Percentiles rank a stretch among this genome's conserved stretches.
Evolutionary conservation across 2,329 filamentous ascomycete genomes (phyloP).

Genomic region (Colletotrichum plurivorum): DNA sequence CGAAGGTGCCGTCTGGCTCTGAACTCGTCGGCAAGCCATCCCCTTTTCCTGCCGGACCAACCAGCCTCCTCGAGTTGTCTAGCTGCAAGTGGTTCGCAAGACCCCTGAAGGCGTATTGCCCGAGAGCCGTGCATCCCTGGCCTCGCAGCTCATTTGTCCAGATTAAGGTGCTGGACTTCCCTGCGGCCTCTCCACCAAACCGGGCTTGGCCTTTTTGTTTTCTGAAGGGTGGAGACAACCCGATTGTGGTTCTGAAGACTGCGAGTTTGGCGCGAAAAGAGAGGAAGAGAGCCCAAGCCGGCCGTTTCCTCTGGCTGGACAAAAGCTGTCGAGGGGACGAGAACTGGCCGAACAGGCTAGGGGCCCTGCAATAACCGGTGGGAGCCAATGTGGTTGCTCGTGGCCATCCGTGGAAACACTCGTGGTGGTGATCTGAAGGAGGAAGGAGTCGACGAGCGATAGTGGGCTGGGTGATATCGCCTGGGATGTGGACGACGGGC

Average conservation of each 20-base stretch:
- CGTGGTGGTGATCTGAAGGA: not conserved
- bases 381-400: not conserved
- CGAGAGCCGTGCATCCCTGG: conserved; percentile 30
- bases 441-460: not conserved
- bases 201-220: conserved; percentile 29
- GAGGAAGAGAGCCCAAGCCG: no score
- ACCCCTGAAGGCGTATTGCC: conserved; percentile 37
- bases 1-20: conserved; percentile 20
- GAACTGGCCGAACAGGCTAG: not conserved
- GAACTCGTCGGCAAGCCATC: conserved; percentile 12
- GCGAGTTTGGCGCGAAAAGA: not conserved
- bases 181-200: conserved; percentile 32
- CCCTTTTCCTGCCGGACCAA: conserved; percentile 24
- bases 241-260: not conserved
- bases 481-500: not conserved
- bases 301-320: not conserved
- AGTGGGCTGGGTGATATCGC: conserved; percentile 4
- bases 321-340: not conserved
- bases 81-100: conserved; percentile 29
- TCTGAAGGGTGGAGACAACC: conserved; percentile 18
- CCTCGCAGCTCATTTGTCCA: conserved; percentile 33
- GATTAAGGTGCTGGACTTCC: conserved; percentile 37
- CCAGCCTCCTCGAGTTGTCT: conserved; percentile 29
- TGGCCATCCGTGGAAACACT: not conserved
- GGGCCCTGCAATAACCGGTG: not conserved